Percentiles rank a stretch among this genome's conserved stretches.
phyloP scores from a whole-genome alignment of 1,284 basidiomycete genomes.

The Rhizoctonia solani region DNA sequence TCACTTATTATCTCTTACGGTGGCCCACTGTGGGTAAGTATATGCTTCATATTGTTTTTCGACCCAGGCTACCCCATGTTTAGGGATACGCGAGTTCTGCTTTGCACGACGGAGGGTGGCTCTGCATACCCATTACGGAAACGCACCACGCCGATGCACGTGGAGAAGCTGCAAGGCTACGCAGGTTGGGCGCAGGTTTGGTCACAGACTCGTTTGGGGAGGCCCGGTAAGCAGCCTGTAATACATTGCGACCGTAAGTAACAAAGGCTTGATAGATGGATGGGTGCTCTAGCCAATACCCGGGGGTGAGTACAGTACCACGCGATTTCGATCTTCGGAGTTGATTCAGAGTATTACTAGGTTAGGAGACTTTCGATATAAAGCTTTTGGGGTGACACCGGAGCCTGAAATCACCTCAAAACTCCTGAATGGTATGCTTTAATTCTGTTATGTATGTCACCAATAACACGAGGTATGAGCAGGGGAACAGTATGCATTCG shows the following conservation, averaged over 20 bases:
- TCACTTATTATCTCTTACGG: slow-evolving; percentile 69
- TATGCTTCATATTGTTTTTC: background rate
- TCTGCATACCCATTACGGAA: slow-evolving; percentile 81
- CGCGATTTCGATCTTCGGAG: slow-evolving; percentile 32
- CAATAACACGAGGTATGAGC: background rate
- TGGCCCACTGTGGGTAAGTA: slow-evolving; percentile 89
- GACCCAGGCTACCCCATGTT: slow-evolving; percentile 18
- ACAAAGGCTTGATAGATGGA: slow-evolving; percentile 65
- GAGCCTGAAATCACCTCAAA: slow-evolving; percentile 91
- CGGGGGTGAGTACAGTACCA: slow-evolving; percentile 61
- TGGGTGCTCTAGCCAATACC: slow-evolving; percentile 94
- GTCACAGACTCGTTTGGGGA: slow-evolving; percentile 97
- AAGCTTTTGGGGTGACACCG: slow-evolving; percentile 88
- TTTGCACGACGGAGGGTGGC: slow-evolving; percentile 77
- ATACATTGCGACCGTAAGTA: background rate
- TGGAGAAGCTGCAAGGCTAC: slow-evolving; percentile 80
- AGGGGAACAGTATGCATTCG: slow-evolving; percentile 79
- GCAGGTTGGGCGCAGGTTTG: slow-evolving; percentile 85
- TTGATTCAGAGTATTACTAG: slow-evolving; percentile 48
- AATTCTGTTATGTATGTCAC: background rate
- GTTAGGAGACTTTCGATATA: slow-evolving; percentile 90
- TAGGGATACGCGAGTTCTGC: slow-evolving; percentile 87
- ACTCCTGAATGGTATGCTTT: slow-evolving; percentile 67
- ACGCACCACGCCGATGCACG: slow-evolving; percentile 91
- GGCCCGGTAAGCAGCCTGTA: slow-evolving; percentile 61